Evolutionary conservation across 2,329 filamentous ascomycete species (phyloP).

Genomic region (Lasiodiplodia citricola): DNA sequence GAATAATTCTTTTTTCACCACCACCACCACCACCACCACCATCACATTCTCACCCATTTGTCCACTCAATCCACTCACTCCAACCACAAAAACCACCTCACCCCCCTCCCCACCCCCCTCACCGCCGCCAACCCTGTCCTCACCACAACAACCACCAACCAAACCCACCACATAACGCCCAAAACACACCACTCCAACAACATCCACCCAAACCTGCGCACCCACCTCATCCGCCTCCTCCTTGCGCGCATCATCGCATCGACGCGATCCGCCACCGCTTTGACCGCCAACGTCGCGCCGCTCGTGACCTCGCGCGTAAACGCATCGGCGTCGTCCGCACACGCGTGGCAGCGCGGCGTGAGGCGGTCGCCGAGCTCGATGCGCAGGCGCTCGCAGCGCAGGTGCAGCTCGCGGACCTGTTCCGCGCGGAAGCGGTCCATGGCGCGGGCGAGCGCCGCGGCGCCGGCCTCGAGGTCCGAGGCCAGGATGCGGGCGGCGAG

Average conservation of each 20-base stretch:
- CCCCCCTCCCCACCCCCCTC: conserved; percentile 62
- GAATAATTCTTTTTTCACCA: background rate
- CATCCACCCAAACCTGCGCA: conserved; percentile 75
- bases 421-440: conserved; percentile 55
- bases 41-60: too few species aligned
- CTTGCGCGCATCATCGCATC: conserved; percentile 72
- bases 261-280: conserved; percentile 78
- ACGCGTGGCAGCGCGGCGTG: conserved; percentile 66
- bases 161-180: conserved; percentile 91
- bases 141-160: conserved; percentile 82
- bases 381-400: conserved; percentile 51
- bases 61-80: background rate
- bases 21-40: background rate
- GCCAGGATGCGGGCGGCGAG: conserved; percentile 60
- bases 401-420: conserved; percentile 51
- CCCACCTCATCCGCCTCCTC: conserved; percentile 72
- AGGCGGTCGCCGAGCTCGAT: conserved; percentile 56
- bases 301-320: conserved; percentile 77
- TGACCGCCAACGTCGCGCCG: conserved; percentile 78
- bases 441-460: conserved; percentile 55
- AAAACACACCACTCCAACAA: conserved; percentile 84
- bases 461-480: conserved; percentile 52
- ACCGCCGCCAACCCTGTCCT: conserved; percentile 69
- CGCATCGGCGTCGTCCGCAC: conserved; percentile 80
- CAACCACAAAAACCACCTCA: conserved; percentile 86